Evolutionary conservation across 768 basidiomycete species (phyloP).

Genomic region (Terana coerulea): DNA sequence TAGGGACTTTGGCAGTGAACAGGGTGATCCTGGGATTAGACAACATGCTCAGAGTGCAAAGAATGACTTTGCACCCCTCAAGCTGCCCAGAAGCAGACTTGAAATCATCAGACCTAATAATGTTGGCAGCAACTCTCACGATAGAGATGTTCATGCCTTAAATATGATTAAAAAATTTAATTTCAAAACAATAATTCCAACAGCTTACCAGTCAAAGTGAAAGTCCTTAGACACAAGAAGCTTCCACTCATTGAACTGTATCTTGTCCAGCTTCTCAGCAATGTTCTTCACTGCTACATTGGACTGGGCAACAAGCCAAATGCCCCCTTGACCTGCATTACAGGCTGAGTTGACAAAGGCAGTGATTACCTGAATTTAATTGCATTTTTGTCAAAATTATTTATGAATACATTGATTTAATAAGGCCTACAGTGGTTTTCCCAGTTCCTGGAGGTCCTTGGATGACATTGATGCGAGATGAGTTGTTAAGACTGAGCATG

Average conservation of each 20-base stretch:
- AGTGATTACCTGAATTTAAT: slow-evolving; percentile 22
- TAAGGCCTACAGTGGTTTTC: slow-evolving; percentile 12
- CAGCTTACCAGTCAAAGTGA: slow-evolving; percentile 56
- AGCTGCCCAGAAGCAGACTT: slow-evolving; percentile 18
- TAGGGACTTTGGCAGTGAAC: slow-evolving; percentile 25
- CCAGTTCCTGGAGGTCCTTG: slow-evolving; percentile 32
- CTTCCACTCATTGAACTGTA: slow-evolving; percentile 53
- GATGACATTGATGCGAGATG: slow-evolving; percentile 30
- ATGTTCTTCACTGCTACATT: slow-evolving; percentile 91
- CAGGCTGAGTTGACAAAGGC: slow-evolving; percentile 28
- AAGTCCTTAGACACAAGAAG: slow-evolving; percentile 74
- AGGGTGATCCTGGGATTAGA: slow-evolving; percentile 31
- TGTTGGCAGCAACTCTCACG: slow-evolving; percentile 37
- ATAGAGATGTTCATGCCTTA: slow-evolving; percentile 86
- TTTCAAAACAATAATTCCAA: slow-evolving; percentile 8
- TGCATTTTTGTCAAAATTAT: too few relatives aligned
- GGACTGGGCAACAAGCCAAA: slow-evolving; percentile 82
- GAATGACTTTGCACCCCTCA: slow-evolving; percentile 51
- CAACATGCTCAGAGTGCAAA: slow-evolving; percentile 79
- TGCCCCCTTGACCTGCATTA: slow-evolving; percentile 31
- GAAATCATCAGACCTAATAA: slow-evolving; percentile 48
- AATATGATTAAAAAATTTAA: slow-evolving; percentile 8
- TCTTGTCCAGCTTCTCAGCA: slow-evolving; percentile 67
- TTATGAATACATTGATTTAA: background rate
- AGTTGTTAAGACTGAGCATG: slow-evolving; percentile 36